Conservation (phyloP, 148 eudicot genomes). For the Rhododendron williamsianum region DNA sequence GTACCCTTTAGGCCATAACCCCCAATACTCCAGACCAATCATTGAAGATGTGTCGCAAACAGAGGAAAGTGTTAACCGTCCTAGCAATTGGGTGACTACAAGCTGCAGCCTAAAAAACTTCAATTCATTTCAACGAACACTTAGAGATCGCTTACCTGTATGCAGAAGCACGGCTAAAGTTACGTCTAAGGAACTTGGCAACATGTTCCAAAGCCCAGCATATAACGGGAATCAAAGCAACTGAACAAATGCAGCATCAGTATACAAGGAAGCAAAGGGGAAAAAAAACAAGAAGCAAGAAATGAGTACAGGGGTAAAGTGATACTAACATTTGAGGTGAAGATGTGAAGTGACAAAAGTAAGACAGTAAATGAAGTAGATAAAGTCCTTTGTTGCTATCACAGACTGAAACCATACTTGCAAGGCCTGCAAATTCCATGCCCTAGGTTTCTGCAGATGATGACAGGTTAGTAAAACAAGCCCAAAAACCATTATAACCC, state of each 20-base stretch:
- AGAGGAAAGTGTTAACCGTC: background rate
- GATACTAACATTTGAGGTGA: conserved; percentile 74
- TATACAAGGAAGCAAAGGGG: conserved; percentile 2
- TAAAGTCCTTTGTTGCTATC: conserved; percentile 79
- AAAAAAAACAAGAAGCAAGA: background rate
- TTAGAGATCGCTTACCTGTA: conserved; percentile 50
- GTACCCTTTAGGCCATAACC: background rate
- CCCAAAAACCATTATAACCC: background rate
- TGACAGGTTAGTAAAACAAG: background rate
- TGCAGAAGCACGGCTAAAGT: conserved; percentile 70
- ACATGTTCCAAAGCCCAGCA: conserved; percentile 83
- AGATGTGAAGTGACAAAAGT: conserved; percentile 78
- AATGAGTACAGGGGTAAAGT: background rate
- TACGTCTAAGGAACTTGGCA: conserved; percentile 88
- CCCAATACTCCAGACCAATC: background rate
- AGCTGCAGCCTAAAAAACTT: background rate
- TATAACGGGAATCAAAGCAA: conserved; percentile 83
- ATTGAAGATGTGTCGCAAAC: background rate
- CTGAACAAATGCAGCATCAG: conserved; percentile 36
- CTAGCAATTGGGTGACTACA: background rate
- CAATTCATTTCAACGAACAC: background rate
- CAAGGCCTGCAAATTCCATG: conserved; percentile 83
- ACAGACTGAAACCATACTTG: conserved; percentile 91
- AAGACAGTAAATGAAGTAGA: conserved; percentile 76
- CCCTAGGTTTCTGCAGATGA: conserved; percentile 78